phyloP scores from a whole-genome alignment of 2,329 filamentous ascomycete species.

The Venturiaceae sp. region DNA sequence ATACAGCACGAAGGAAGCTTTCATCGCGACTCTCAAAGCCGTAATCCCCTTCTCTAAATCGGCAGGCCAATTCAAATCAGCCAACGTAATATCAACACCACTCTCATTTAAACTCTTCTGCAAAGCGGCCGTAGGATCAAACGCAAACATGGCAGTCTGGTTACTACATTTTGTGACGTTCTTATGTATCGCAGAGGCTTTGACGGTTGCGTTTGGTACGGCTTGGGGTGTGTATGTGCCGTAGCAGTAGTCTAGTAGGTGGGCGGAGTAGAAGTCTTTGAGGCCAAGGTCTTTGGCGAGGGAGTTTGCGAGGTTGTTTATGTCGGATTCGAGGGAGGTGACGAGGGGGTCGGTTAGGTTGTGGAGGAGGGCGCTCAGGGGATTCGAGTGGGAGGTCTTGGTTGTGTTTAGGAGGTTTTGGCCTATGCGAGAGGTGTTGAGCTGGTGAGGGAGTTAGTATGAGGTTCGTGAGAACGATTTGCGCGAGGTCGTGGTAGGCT shows the following conservation, averaged over 20 bases:
- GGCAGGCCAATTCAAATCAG: slow-evolving; percentile 46
- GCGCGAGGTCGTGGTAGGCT: slow-evolving; percentile 8
- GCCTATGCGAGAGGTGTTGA: slow-evolving; percentile 49
- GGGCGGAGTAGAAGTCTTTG: slow-evolving; percentile 51
- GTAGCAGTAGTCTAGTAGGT: slow-evolving; percentile 51
- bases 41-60: slow-evolving; percentile 45
- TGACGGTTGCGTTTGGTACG: slow-evolving; percentile 32
- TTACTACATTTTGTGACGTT: slow-evolving; percentile 48
- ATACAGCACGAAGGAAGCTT: slow-evolving; percentile 49
- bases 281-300: slow-evolving; percentile 41
- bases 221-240: slow-evolving; percentile 34
- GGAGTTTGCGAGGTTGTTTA: slow-evolving; percentile 27
- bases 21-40: slow-evolving; percentile 38
- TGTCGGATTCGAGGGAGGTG: slow-evolving; percentile 16
- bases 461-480: background rate
- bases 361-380: slow-evolving; percentile 22
- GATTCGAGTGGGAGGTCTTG: slow-evolving; percentile 1
- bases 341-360: slow-evolving; percentile 30
- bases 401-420: slow-evolving; percentile 26
- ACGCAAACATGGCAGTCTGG: slow-evolving; percentile 43
- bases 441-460: slow-evolving; percentile 20
- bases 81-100: slow-evolving; percentile 36
- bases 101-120: slow-evolving; percentile 36
- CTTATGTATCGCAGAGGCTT: slow-evolving; percentile 29
- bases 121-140: slow-evolving; percentile 43